Evolutionary conservation across 768 basidiomycete genomes (phyloP).

Genomic region (Suillus weaverae): DNA sequence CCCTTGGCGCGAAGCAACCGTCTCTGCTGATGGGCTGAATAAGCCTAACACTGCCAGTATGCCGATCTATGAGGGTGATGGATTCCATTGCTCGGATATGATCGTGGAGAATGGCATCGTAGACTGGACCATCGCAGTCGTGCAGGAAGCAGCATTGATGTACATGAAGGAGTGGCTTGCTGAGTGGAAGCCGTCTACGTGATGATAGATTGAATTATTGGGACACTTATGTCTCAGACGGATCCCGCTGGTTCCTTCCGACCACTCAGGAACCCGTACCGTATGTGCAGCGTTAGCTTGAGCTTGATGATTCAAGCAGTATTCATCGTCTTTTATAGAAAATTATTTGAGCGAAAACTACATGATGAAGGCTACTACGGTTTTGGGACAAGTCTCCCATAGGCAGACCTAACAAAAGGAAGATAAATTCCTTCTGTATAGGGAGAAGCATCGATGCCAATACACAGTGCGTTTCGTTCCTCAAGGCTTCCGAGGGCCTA

Average conservation of each 20-base stretch:
- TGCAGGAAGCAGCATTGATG: slow-evolving; percentile 54
- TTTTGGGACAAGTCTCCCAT: no score
- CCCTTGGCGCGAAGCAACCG: slow-evolving; percentile 70
- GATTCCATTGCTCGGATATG: slow-evolving; percentile 71
- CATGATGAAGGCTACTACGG: no score
- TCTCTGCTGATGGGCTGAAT: slow-evolving; percentile 54
- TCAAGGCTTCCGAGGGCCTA: no score
- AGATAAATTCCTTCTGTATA: no score
- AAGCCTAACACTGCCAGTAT: slow-evolving; percentile 51
- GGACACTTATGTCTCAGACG: background rate
- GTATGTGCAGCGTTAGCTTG: no score
- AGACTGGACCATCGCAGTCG: slow-evolving; percentile 51
- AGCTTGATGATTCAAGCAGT: background rate
- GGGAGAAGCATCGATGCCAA: background rate
- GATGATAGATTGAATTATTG: background rate
- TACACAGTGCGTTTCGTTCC: background rate
- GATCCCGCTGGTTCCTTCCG: background rate
- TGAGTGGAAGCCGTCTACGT: slow-evolving; percentile 28
- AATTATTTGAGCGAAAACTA: background rate
- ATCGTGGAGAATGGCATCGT: slow-evolving; percentile 36
- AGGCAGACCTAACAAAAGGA: no score
- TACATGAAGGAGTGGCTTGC: slow-evolving; percentile 59
- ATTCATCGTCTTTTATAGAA: background rate
- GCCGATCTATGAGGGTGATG: slow-evolving; percentile 58
- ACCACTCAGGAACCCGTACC: background rate